Conservation (phyloP, 225 moss, liverwort and hornwort species). For the Antitrichia curtipendula region DNA sequence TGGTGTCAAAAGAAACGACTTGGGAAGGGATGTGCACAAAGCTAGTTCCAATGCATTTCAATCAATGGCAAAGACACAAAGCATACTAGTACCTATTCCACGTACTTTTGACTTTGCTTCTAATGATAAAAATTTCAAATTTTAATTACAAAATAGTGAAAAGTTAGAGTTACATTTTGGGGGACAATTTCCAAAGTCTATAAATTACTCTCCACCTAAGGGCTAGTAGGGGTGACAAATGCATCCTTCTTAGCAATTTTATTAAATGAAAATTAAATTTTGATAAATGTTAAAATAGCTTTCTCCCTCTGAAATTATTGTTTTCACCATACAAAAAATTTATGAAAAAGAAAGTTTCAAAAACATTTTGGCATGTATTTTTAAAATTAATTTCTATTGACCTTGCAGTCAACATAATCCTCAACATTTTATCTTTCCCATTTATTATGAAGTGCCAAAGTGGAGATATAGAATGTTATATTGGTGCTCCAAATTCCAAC, state of each 20-base stretch:
- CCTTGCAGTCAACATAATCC: no score
- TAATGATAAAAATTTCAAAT: neutral
- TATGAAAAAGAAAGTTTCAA: no score
- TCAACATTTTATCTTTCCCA: no score
- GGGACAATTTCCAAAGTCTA: neutral
- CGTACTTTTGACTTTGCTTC: neutral
- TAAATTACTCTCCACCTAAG: neutral
- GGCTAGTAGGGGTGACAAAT: no score
- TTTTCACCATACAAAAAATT: neutral
- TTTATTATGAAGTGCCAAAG: no score
- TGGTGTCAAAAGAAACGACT: neutral
- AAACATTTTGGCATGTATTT: neutral
- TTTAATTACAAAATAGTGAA: neutral
- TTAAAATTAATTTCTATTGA: neutral
- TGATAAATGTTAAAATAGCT: neutral
- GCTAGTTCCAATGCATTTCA: rapidly evolving
- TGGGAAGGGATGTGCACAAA: rapidly evolving
- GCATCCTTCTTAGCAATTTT: neutral
- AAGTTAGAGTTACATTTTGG: neutral
- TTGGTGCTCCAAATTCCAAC: no score
- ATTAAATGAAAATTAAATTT: neutral
- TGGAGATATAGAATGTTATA: no score
- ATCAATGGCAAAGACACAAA: rapidly evolving
- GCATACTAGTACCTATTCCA: neutral
- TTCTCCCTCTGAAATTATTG: rapidly evolving